Conservation (phyloP, 1,284 basidiomycete species). For the Inonotus obliquus region DNA sequence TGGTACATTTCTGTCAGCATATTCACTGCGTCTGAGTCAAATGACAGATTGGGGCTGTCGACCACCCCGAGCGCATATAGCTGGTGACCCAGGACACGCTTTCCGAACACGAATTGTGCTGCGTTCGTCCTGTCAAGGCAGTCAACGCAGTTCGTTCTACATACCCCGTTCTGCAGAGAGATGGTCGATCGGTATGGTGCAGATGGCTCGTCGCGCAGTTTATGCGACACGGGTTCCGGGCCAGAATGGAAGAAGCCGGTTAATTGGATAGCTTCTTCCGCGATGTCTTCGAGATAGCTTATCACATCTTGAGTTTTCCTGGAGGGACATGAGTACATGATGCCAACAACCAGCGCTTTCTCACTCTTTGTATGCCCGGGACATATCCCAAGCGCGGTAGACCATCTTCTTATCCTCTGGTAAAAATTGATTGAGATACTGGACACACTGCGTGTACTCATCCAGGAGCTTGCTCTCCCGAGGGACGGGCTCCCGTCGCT, state of each 20-base stretch:
- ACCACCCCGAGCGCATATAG: constrained; percentile 92
- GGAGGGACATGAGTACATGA: constrained; percentile 4
- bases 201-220: constrained; percentile 45
- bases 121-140: constrained; percentile 98
- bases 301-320: constrained; percentile 97
- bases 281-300: constrained; percentile 91
- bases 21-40: constrained; percentile 94
- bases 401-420: constrained; percentile 83
- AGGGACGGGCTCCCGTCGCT: constrained; percentile 74
- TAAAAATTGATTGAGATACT: constrained; percentile 94
- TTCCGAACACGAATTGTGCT: constrained; percentile 97
- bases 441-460: constrained; percentile 90
- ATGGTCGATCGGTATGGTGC: constrained; percentile 62
- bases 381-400: constrained; percentile 97
- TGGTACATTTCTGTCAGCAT: constrained; percentile 99
- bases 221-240: constrained; percentile 70
- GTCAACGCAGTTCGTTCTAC: constrained; percentile 91
- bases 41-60: constrained; percentile 78
- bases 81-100: constrained; percentile 93
- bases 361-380: constrained; percentile 83
- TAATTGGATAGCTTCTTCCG: constrained; percentile 88
- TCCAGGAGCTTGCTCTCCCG: constrained; percentile 91
- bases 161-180: constrained; percentile 86
- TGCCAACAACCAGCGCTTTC: constrained; percentile 20
- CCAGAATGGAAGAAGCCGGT: constrained; percentile 95